Percentiles rank a stretch among this genome's conserved stretches.
Conservation (phyloP, 1,284 basidiomycete genomes). For the Moesziomyces parantarcticus region DNA sequence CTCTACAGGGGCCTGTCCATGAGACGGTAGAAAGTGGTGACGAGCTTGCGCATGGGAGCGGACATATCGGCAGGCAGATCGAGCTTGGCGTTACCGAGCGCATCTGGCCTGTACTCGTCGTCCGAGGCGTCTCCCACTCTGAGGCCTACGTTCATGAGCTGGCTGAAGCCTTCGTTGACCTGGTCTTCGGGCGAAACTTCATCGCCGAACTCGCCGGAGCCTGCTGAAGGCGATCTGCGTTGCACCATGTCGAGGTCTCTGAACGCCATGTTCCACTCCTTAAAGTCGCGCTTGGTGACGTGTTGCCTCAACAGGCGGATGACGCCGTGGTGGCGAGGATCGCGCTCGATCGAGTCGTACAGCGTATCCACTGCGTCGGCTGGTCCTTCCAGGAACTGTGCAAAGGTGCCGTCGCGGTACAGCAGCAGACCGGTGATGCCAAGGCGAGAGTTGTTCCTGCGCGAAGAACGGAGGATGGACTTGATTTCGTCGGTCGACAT, state of each 20-base stretch:
- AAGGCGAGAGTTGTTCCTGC: slow-evolving; percentile 30
- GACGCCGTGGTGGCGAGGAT: slow-evolving; percentile 40
- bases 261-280: slow-evolving; percentile 51
- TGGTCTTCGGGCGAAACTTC: slow-evolving; percentile 20
- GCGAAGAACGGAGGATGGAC: slow-evolving; percentile 29
- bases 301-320: slow-evolving; percentile 29
- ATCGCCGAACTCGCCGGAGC: not conserved
- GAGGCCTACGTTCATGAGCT: slow-evolving; percentile 46
- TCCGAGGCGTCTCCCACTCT: slow-evolving; percentile 29
- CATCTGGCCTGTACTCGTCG: slow-evolving; percentile 36
- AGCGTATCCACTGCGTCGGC: slow-evolving; percentile 26
- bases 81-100: slow-evolving; percentile 27
- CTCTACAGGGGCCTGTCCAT: slow-evolving; percentile 36
- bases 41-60: slow-evolving; percentile 33
- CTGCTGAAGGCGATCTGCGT: slow-evolving; percentile 3
- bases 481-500: slow-evolving; percentile 26
- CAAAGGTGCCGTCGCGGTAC: slow-evolving; percentile 50
- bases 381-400: slow-evolving; percentile 51
- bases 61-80: slow-evolving; percentile 42
- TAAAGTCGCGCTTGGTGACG: slow-evolving; percentile 40
- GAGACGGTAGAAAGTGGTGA: slow-evolving; percentile 43
- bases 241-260: slow-evolving; percentile 44
- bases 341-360: slow-evolving; percentile 38
- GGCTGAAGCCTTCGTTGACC: slow-evolving; percentile 35
- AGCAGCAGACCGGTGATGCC: slow-evolving; percentile 44